These are phyloP conservation scores for Microcyclosporella mali DNA, from an alignment of 2,329 filamentous ascomycete genomes.

Conservation along the genomic window DNA sequence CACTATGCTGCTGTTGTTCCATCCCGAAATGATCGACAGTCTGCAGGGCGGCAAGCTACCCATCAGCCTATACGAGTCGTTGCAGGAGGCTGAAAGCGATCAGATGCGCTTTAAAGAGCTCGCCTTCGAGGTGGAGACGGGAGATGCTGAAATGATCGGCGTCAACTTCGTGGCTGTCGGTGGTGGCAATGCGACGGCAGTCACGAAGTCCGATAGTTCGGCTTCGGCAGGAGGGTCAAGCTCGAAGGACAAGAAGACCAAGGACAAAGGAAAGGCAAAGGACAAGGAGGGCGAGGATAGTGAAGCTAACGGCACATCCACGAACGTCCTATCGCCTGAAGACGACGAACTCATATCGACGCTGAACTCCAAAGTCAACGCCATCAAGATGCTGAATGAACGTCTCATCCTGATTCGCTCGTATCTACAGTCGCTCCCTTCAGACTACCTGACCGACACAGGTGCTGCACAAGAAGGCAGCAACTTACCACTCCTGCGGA, in stretches of 20 bases:
- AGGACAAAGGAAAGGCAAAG: conserved; percentile 37
- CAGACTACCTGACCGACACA: conserved; percentile 53
- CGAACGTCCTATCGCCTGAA: conserved; percentile 48
- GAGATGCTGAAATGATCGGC: conserved; percentile 95
- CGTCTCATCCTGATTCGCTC: conserved; percentile 49
- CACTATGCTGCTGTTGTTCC: conserved; percentile 80
- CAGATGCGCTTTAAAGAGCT: conserved; percentile 70
- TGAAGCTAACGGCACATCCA: conserved; percentile 29
- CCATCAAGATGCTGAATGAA: conserved; percentile 81
- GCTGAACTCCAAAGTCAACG: conserved; percentile 83
- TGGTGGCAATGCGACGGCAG: conserved; percentile 69
- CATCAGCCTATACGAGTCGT: conserved; percentile 78
- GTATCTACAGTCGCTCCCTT: conserved; percentile 69
- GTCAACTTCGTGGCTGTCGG: conserved; percentile 88
- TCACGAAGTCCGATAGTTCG: conserved; percentile 27
- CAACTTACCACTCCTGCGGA: conserved; percentile 71
- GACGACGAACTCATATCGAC: conserved; percentile 61
- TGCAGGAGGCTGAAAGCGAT: conserved; percentile 64
- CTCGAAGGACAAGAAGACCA: conserved; percentile 31
- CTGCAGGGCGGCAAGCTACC: conserved; percentile 73
- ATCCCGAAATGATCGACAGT: conserved; percentile 54
- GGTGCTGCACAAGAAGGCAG: conserved; percentile 33
- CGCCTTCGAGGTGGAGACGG: conserved; percentile 82
- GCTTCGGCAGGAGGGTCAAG: conserved; percentile 14
- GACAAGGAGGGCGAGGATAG: conserved; percentile 39